Conservation (phyloP, 2,329 filamentous ascomycete genomes). For the Aspergillus novofumigatus region DNA sequence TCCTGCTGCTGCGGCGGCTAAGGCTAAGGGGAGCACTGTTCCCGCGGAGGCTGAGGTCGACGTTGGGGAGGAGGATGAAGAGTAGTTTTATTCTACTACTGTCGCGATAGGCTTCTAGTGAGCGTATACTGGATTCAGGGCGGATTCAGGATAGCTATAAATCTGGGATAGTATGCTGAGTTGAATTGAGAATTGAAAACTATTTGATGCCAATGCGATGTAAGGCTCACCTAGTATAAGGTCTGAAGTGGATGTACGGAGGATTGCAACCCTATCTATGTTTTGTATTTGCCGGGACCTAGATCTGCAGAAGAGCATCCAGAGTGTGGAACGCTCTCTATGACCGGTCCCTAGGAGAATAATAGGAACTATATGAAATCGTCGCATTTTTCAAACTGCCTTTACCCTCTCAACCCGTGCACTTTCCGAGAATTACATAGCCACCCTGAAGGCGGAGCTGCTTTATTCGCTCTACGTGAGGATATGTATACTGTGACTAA, state of each 20-base stretch:
- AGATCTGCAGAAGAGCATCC: not conserved
- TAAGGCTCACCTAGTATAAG: no score
- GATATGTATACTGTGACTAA: not conserved
- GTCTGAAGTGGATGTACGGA: not conserved
- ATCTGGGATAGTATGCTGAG: not conserved
- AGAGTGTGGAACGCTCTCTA: not conserved
- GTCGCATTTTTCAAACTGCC: not conserved
- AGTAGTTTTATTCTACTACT: constrained; percentile 3
- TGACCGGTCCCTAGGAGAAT: not conserved
- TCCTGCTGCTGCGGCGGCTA: constrained; percentile 30
- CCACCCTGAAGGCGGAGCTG: not conserved
- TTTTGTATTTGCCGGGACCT: not conserved
- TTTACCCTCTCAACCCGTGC: not conserved
- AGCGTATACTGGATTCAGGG: not conserved
- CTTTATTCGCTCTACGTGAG: not conserved
- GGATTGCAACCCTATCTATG: not conserved
- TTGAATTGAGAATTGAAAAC: not conserved
- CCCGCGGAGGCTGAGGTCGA: constrained; percentile 34
- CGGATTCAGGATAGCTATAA: not conserved
- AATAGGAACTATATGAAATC: not conserved
- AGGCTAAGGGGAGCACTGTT: constrained; percentile 27
- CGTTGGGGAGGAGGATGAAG: constrained; percentile 23
- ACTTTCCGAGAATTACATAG: not conserved
- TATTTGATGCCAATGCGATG: not conserved
- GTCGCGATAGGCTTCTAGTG: not conserved